Evolutionary conservation across 345 rosid species (phyloP), one percentile per base, ranked within the genome.

Genomic region (Hibiscus trionum): DNA sequence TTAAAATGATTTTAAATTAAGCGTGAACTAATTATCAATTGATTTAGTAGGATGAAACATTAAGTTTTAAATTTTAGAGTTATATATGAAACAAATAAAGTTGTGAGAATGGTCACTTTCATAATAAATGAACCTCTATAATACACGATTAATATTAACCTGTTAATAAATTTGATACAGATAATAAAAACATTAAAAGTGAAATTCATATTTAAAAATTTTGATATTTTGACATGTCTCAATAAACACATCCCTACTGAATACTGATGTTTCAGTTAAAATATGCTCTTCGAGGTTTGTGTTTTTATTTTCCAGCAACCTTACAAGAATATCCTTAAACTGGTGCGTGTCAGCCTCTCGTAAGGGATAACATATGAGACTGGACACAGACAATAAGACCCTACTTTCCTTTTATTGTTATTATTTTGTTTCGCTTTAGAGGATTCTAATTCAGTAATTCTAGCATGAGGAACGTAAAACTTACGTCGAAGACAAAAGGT

Each of bases 401-500:
- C 39, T 14, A 67, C 24, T 6, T n/a, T 16, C 8, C 4, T 7
- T 55, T 55, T 55, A 17, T 55, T 55, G 5, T 11, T 49, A 12
- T 12, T 12, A 10, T 49, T 49, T 49, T 12, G 26, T 42, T 10
- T 9, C 37, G 3, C 7, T 59, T 39, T 16, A 16, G 42, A 10
- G 19, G n/a, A 21, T 71, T 39, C 46, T 15, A 44, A 7, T 21
- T 21, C 24, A 21, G 24, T 21, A 21, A 21, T 71, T 37, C 63
- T 39, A 44, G 44, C 53, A n/a, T 16, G 55, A 59, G 57, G 55
- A 27, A 57, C 74, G 66, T 59, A 44, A 71, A 71, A 24, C 42
- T 71, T 59, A 15, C 57, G 57, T 71, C 52, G 16, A 10, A 57
- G 66, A 42, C 65, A 71, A 42, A 71, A 58, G 56, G 39, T 57